phyloP scores from a whole-genome alignment of 176 grass and related monocot genomes.

The Puya raimondii region DNA sequence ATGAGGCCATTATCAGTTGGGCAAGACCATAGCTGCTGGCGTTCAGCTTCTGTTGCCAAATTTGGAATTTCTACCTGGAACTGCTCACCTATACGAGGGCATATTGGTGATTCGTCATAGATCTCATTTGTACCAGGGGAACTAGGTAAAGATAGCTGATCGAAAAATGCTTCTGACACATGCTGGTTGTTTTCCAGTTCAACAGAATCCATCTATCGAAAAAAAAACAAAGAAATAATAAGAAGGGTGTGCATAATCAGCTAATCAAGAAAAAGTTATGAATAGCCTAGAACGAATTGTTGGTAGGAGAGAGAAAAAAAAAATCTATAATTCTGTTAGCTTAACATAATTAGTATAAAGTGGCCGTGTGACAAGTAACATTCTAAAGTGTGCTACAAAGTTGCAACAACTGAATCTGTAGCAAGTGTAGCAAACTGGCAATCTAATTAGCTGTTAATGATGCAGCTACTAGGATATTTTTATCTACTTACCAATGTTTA shows the following conservation, averaged over 20 bases:
- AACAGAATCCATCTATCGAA: constrained; percentile 53
- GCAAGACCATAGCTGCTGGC: constrained; percentile 15
- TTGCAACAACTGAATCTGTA: no score
- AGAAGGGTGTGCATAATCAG: background rate
- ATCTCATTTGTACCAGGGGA: constrained; percentile 41
- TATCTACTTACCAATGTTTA: no score
- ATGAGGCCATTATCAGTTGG: constrained; percentile 15
- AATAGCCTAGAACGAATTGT: background rate
- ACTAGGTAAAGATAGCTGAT: constrained; percentile 43
- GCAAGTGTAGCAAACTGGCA: no score
- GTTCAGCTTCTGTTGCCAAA: constrained; percentile 31
- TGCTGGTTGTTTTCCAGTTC: constrained; percentile 42
- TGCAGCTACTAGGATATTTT: no score
- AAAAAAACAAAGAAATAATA: constrained; percentile 5
- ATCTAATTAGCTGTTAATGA: no score
- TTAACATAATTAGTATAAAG: no score
- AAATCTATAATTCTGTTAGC: no score
- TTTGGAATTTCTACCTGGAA: constrained; percentile 68
- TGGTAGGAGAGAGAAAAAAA: no score
- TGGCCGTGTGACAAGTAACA: no score
- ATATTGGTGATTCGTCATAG: constrained; percentile 50
- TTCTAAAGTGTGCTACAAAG: no score
- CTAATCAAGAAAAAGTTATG: background rate
- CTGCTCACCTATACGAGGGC: constrained; percentile 64
- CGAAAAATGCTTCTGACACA: constrained; percentile 36